phyloP scores from a whole-genome alignment of 768 basidiomycete genomes.

The Suillus lakei region DNA sequence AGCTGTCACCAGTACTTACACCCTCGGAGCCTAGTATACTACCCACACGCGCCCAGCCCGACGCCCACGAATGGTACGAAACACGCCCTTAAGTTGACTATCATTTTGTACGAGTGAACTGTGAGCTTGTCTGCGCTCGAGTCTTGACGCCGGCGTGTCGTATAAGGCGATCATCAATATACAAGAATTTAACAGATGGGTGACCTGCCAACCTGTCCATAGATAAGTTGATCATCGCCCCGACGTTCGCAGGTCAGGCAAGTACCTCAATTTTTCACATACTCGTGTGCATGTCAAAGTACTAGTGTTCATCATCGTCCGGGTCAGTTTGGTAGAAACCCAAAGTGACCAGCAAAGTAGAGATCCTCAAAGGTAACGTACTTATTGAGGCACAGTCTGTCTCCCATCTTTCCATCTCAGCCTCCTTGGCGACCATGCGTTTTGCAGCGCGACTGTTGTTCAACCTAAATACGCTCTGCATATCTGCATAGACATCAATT shows the following conservation, averaged over 20 bases:
- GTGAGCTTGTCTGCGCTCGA: too few species aligned
- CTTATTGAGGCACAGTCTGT: slow-evolving; percentile 84
- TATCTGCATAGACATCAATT: slow-evolving; percentile 25
- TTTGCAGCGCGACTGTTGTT: slow-evolving; percentile 73
- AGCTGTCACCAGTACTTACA: background rate
- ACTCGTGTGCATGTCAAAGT: background rate
- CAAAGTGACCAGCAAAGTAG: slow-evolving; percentile 68
- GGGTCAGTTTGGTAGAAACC: slow-evolving; percentile 72
- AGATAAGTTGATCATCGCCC: slow-evolving; percentile 63
- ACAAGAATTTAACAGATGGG: slow-evolving; percentile 76
- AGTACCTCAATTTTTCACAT: slow-evolving; percentile 2
- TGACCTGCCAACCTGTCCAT: slow-evolving; percentile 83
- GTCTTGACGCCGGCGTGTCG: slow-evolving; percentile 10
- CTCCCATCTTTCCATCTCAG: background rate
- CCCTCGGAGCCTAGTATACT: too few species aligned
- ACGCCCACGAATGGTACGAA: slow-evolving; percentile 73
- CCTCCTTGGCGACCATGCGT: slow-evolving; percentile 3
- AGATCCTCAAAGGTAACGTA: slow-evolving; percentile 76
- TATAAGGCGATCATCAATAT: slow-evolving; percentile 80
- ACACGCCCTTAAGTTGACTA: slow-evolving; percentile 57
- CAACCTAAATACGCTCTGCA: slow-evolving; percentile 90
- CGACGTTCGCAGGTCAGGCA: slow-evolving; percentile 88
- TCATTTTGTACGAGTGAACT: too few species aligned
- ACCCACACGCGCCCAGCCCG: slow-evolving; percentile 43
- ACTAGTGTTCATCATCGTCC: slow-evolving; percentile 76